Evolutionary conservation across 768 basidiomycete genomes (phyloP), one percentile per base, ranked within the genome.

Genomic region (Kwoniella bestiolae): DNA sequence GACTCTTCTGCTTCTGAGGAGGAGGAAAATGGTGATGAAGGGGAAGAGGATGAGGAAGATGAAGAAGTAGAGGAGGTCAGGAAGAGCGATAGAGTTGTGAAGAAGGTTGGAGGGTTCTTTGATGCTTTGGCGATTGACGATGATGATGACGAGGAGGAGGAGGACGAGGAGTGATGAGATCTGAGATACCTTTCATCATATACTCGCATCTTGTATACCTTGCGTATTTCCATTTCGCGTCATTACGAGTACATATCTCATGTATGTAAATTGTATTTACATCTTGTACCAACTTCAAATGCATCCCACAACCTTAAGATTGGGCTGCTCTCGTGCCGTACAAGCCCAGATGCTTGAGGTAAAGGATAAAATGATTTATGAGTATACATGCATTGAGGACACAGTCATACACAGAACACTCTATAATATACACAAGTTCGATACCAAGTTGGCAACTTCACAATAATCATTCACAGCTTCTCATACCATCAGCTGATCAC

Each of bases 11-110:
- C 53, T 44, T 41, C 61, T 44, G 61, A 63, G 8, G 53, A 53
- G 3, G 53, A 64, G 55, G 66, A 64, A 52, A 58, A 56, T 21
- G 53, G 57, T 64, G 60, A 62, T 21, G 56, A 60, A 32, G 58
- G 32, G 16, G 70, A 53, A 31, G 81, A 82, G 6, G 79, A 80
- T 2, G 82, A 82, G 21, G 79, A 75, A 34, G 81, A 80, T 26
- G 80, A 73, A 1, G 83, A 82, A 16, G 79, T 73, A 16, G 77
- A 71, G 28, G 67, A 64, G 14, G 29, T 64, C 28, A 25, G 1
- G 16, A 63, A 56, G 41, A 38, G 16, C 28, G 59, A 56, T 38
- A 63, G 44, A n/a, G 60, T 62, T 11, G 66, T 61, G 34, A 59
- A 44, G 8, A 66, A 68, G 41, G 61, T 61, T 16, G 60, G 63